Conservation (phyloP, 176 grass and related monocot species). For the Dactylis glomerata region DNA sequence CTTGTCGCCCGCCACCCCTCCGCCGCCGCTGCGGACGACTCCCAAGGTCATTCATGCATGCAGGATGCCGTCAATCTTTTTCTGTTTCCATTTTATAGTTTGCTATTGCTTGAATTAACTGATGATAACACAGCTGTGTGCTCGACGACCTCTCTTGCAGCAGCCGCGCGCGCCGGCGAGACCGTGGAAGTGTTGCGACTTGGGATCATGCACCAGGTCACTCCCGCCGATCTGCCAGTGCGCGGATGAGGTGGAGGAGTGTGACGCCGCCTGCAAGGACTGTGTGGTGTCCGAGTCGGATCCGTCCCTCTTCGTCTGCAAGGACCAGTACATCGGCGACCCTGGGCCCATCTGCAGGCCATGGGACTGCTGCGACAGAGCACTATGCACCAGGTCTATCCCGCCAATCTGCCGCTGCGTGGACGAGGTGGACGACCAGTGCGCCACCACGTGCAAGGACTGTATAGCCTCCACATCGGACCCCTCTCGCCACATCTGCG, state of each 20-base stretch:
- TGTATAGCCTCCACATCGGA: not conserved
- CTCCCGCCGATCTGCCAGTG: not conserved
- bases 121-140: not conserved
- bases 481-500: not conserved
- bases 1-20: not conserved
- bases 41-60: not conserved
- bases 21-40: not conserved
- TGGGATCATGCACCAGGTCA: not conserved
- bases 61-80: not conserved
- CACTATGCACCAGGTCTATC: not conserved
- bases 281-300: not conserved
- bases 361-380: not conserved
- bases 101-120: not conserved
- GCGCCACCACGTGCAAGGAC: not conserved
- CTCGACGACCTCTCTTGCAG: not conserved
- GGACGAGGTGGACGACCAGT: not conserved
- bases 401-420: not conserved
- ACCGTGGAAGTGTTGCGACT: not conserved
- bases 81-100: rapidly evolving
- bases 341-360: not conserved
- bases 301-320: not conserved
- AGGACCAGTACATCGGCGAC: not conserved
- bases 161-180: not conserved
- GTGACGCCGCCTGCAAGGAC: not conserved
- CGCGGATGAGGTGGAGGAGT: not conserved